phyloP scores from a whole-genome alignment of 805 yeast species.

The Sugiyamaella qingdaonensis region DNA sequence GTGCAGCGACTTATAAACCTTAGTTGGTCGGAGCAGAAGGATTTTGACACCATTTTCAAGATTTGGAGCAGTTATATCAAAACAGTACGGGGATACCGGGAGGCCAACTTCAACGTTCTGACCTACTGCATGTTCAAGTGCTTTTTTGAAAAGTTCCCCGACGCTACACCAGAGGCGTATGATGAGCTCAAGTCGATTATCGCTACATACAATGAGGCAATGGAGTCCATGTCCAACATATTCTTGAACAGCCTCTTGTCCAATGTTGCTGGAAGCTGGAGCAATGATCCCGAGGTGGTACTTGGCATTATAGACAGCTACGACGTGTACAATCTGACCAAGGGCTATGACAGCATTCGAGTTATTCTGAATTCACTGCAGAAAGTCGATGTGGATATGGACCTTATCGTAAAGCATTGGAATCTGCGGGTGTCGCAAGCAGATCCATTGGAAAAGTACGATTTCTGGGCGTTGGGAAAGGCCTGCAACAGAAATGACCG shows the following conservation, averaged over 20 bases:
- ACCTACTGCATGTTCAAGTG: conserved; percentile 67
- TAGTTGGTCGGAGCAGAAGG: conserved; percentile 38
- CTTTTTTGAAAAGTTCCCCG: conserved; percentile 57
- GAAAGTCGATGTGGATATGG: conserved; percentile 49
- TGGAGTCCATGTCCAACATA: conserved; percentile 65
- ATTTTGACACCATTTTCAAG: conserved; percentile 61
- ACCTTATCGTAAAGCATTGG: conserved; percentile 58
- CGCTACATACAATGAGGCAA: conserved; percentile 50
- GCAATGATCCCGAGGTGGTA: conserved; percentile 65
- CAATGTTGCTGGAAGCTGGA: conserved; percentile 47
- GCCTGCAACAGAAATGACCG: conserved; percentile 19
- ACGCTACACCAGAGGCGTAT: conserved; percentile 52
- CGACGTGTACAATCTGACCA: conserved; percentile 50
- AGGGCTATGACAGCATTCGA: conserved; percentile 68
- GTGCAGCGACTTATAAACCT: conserved; percentile 61
- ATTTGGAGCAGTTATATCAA: conserved; percentile 42
- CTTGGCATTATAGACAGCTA: conserved; percentile 61
- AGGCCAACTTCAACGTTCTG: conserved; percentile 38
- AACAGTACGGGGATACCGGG: conserved; percentile 25
- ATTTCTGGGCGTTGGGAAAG: conserved; percentile 20
- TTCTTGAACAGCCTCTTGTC: conserved; percentile 73
- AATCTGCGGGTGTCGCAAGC: conserved; percentile 23
- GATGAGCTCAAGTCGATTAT: conserved; percentile 54
- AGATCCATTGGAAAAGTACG: conserved; percentile 17
- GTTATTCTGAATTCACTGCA: conserved; percentile 71